Evolutionary conservation across 129 eudicot species (phyloP), one percentile per base, ranked within the genome.

Genomic region (Flaveria robusta): DNA sequence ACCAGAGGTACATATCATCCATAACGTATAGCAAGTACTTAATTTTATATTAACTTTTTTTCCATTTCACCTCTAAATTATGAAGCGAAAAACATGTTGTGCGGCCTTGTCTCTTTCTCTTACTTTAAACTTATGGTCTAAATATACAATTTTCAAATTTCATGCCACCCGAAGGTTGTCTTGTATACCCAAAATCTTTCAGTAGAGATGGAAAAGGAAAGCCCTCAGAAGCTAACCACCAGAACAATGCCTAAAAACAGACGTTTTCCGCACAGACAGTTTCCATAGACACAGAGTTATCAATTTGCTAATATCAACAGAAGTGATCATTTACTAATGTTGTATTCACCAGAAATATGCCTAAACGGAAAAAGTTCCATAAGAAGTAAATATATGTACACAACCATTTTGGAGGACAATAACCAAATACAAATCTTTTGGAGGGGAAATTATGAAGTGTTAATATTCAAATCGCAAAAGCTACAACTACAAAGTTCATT

Each of bases 361-460:
- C 47, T 26, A 51, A 71, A 39, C 65, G 26, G 41, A 72, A 72
- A 5, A 47, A 43, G 67, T 55, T 24, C 78, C 59, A 62, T 14
- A 62, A 26, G 9, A 62, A 62, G 67, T 62, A 62, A 12, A 26
- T 1, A 13, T 15, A 3, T 24, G 11, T 26, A 60, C 34, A 10
- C n/a, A 60, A 12, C 31, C 29, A 54, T 55, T 55, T 14, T 37
- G 23, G 2, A 72, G 8, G 20, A 27, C 66, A 9, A 18, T n/a
- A 54, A 31, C 52, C 66, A 37, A 31, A 37, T 39, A 34, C 18
- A 19, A 12, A 19, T 13, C 18, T 22, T 58, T 41, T 5, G 13
- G 13, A 27, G 19, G 19, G 77, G 41, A 72, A 55, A 37, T 22
- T 34, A 31, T 34, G 2, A 50, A 51, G 8, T 5, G n/a, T 6